phyloP scores from a whole-genome alignment of 495 filamentous ascomycete species.

The Chaetomidium leptoderma region DNA sequence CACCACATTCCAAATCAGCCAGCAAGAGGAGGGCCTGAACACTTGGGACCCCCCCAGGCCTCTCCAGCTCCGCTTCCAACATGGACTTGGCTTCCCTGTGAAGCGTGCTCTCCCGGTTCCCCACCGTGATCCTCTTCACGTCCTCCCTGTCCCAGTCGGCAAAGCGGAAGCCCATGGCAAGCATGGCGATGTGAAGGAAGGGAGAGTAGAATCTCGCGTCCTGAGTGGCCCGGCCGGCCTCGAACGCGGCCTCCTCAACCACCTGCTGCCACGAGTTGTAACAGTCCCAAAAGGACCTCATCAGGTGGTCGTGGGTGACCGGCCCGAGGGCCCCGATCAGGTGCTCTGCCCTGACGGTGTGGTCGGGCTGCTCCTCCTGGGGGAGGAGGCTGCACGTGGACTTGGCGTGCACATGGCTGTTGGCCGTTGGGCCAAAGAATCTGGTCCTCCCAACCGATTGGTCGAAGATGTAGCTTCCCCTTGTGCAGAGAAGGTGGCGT shows the following conservation, averaged over 20 bases:
- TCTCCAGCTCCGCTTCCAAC: conserved; percentile 49
- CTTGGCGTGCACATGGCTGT: conserved; percentile 33
- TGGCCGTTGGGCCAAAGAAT: conserved; percentile 49
- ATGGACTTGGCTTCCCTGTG: conserved; percentile 52
- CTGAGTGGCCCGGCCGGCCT: conserved; percentile 43
- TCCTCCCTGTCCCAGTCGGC: conserved; percentile 46
- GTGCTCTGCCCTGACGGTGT: conserved; percentile 41
- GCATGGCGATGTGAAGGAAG: conserved; percentile 50
- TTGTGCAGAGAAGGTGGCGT: conserved; percentile 39
- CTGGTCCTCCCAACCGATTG: conserved; percentile 40
- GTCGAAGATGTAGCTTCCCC: conserved; percentile 44
- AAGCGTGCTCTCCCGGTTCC: conserved; percentile 47
- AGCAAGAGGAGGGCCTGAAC: conserved; percentile 49
- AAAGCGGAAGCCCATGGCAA: conserved; percentile 50
- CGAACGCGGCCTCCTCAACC: conserved; percentile 46
- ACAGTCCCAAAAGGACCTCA: conserved; percentile 49
- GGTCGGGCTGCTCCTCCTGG: conserved; percentile 32
- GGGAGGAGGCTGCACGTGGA: conserved; percentile 13
- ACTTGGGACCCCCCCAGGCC: conserved; percentile 46
- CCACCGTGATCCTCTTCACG: conserved; percentile 43
- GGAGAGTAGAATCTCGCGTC: conserved; percentile 45
- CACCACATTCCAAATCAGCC: conserved; percentile 50
- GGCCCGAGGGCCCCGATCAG: conserved; percentile 41
- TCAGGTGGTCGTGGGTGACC: conserved; percentile 49
- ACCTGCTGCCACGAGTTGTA: conserved; percentile 47